These are phyloP conservation scores for Buxus sempervirens DNA, from an alignment of 164 flowering plant genomes.

Conservation along the genomic window DNA sequence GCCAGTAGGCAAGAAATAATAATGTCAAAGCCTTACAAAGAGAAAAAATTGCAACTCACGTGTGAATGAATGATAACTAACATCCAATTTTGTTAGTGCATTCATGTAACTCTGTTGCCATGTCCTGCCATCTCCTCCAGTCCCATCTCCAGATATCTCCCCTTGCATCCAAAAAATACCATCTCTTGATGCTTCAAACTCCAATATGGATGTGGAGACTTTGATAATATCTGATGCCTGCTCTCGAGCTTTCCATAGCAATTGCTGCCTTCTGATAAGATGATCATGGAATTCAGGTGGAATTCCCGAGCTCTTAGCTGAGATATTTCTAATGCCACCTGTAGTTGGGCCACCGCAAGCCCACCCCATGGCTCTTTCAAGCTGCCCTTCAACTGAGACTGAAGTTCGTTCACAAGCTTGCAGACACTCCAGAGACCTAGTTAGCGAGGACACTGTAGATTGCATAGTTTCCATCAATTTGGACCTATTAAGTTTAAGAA, in stretches of 20 bases:
- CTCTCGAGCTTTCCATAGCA: slow-evolving; percentile 68
- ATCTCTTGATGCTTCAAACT: slow-evolving; percentile 98
- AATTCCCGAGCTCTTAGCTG: slow-evolving; percentile 65
- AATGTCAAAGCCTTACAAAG: no score
- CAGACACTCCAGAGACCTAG: slow-evolving; percentile 62
- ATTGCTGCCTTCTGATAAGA: slow-evolving; percentile 54
- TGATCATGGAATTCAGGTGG: slow-evolving; percentile 91
- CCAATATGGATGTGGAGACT: slow-evolving; percentile 69
- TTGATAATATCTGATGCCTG: slow-evolving; percentile 67
- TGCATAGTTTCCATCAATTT: slow-evolving; percentile 65
- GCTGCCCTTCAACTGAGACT: slow-evolving; percentile 83
- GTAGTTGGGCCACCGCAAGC: slow-evolving; percentile 88
- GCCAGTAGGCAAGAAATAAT: background rate
- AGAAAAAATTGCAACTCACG: slow-evolving; percentile 42
- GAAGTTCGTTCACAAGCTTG: slow-evolving; percentile 77
- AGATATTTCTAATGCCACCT: slow-evolving; percentile 42
- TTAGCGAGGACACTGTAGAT: slow-evolving; percentile 58
- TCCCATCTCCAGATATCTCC: slow-evolving; percentile 36
- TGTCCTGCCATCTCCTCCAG: slow-evolving; percentile 53
- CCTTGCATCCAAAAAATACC: slow-evolving; percentile 49
- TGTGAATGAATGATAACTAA: slow-evolving; percentile 71
- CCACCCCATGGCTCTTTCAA: slow-evolving; percentile 99
- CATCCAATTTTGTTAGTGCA: slow-evolving; percentile 71
- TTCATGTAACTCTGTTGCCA: slow-evolving; percentile 90
- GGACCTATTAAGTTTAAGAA: slow-evolving; percentile 58